Evolutionary conservation across 2,329 filamentous ascomycete genomes (phyloP), one percentile per base, ranked within the genome.

Genomic region (Alternaria consortialis): DNA sequence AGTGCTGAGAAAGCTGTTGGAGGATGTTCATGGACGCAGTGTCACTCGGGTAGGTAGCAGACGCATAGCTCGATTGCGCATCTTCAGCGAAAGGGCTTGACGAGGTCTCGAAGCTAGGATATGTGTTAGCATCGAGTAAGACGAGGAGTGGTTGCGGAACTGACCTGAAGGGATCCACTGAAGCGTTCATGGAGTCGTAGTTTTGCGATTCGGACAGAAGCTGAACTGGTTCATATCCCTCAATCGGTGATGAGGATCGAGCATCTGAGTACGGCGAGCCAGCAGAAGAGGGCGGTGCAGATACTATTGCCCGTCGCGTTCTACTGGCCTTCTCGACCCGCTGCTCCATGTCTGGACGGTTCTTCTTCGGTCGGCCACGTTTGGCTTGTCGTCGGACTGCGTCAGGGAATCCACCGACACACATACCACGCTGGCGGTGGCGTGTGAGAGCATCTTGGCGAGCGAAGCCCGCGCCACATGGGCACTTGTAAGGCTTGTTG

Each of bases 351-450:
- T 88, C 86, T 8, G 86, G 87, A 31, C 87, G 80, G 59, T 84
- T 81, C 79, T 90, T 90, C 80, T 86, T 86, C 20, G 88, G 88
- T 43, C 88, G 82, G 50, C 88, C 88, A 62, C 90, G 87, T 79
- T 91, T 91, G 37, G 85, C 85, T 34, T 86, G 85, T 76, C 89
- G 89, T 74, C 88, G 87, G 29, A 90, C 85, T 51, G 88, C 85
- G 39, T 94, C 94, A 65, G 97, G 93, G 71, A 98, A 96, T 5
- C 93, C 94, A 57, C 95, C 95, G 58, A 95, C 90, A 79, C 95
- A 99, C 92, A 97, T 97, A 56, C 94, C 95, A 40, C 95, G 90
- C 79, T 98, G 95, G 55, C 94, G 89, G 77, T 99, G 95, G 57
- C 95, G 88, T 23, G 95, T 98, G 54, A 99, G 86, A 15, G 95